These are phyloP conservation scores for Kokia cookei DNA, from an alignment of 441 rosid genomes.

Conservation along the genomic window DNA sequence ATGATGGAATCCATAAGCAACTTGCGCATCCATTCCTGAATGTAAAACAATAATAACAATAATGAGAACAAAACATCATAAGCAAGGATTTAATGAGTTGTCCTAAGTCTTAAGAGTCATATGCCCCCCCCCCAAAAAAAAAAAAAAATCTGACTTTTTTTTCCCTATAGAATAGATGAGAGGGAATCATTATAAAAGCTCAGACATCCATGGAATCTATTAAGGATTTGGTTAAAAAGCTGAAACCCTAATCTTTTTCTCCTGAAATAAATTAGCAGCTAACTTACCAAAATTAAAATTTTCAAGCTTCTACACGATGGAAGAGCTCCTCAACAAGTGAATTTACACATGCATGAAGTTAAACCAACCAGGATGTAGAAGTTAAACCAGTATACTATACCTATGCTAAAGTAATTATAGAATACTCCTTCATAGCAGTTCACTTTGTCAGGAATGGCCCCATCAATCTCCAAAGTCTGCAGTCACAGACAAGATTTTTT, in stretches of 20 bases:
- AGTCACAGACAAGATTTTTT: not conserved
- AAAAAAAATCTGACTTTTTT: not conserved
- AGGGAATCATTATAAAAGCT: not conserved
- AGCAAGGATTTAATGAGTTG: not conserved
- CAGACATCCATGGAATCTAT: not conserved
- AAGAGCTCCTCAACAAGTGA: not conserved
- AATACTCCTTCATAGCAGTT: conserved; percentile 78
- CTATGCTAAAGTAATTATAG: conserved; percentile 89
- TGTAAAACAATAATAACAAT: not conserved
- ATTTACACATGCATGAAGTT: not conserved
- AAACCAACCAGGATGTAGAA: not conserved
- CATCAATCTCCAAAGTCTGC: conserved; percentile 64
- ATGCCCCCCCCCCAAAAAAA: not conserved
- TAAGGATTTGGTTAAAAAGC: not conserved
- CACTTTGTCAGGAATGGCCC: conserved; percentile 47
- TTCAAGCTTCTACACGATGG: not conserved
- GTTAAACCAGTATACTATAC: conserved; percentile 31
- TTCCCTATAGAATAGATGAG: not conserved
- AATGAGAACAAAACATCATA: not conserved
- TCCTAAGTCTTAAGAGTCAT: not conserved
- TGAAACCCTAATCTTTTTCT: not conserved
- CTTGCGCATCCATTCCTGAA: conserved; percentile 97
- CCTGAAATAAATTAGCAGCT: not conserved
- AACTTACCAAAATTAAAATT: not conserved
- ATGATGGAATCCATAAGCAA: conserved; percentile 94